A percentile compares a stretch with the other conserved stretches of the same genome.
These are phyloP conservation scores for Styphnolobium japonicum DNA, from an alignment of 306 rosid species.

Conservation along the genomic window DNA sequence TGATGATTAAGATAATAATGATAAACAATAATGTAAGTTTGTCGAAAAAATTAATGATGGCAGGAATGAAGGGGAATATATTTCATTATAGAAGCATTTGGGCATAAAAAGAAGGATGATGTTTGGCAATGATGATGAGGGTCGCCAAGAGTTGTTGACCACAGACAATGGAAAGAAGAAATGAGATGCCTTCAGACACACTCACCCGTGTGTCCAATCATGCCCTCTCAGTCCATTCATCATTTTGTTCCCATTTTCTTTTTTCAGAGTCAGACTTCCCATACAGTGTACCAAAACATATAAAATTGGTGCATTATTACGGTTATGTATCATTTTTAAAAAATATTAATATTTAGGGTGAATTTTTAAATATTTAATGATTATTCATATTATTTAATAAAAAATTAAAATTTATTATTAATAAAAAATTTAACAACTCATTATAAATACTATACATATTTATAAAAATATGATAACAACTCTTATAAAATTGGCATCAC, in stretches of 20 bases:
- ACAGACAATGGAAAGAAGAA: constrained; percentile 6
- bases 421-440: too few relatives aligned
- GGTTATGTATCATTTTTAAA: too few relatives aligned
- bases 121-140: constrained; percentile 25
- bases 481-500: neutral
- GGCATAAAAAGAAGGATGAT: constrained; percentile 24
- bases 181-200: constrained; percentile 39
- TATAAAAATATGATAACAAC: too few relatives aligned
- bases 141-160: constrained; percentile 38
- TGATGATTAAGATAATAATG: constrained; percentile 18
- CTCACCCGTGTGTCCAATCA: constrained; percentile 54
- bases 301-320: too few relatives aligned
- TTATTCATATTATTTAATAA: too few relatives aligned
- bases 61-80: constrained; percentile 24
- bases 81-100: constrained; percentile 17
- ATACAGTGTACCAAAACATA: neutral
- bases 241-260: constrained; percentile 33
- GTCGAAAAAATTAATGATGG: constrained; percentile 20
- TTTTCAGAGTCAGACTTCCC: constrained; percentile 21
- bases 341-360: too few relatives aligned
- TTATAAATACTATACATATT: too few relatives aligned
- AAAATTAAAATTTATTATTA: too few relatives aligned
- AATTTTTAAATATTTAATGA: too few relatives aligned
- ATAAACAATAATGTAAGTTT: constrained; percentile 4
- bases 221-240: constrained; percentile 27